Evolutionary conservation across 2,329 filamentous ascomycete genomes (phyloP), one percentile per base, ranked within the genome.

Genomic region (Arthrobotrys entomopaga): DNA sequence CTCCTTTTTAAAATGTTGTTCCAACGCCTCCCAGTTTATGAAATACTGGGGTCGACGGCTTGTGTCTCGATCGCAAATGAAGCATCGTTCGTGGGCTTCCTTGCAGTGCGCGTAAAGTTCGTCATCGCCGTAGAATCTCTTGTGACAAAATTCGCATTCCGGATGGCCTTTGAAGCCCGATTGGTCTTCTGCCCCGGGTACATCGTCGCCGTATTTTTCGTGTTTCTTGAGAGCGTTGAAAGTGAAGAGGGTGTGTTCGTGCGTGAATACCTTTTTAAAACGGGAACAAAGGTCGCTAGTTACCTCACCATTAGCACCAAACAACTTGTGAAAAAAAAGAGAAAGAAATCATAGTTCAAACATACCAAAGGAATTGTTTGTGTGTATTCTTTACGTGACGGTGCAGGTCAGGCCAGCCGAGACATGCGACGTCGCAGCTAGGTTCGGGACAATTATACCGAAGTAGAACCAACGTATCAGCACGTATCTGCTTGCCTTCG

Each of bases 261-360:
- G 95, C 0, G 95, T 97, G 79, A 99, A 99, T 38, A 97, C 93
- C 80, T 97, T 97, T 83, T 99, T 99, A 84, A 97, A 93, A 73
- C 93, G 86, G 5, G 93, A 91, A 82, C 93, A 97, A 10, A 97
- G 85, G 81, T 97, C 92, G 82, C 91, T 86, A 34, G 74, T 29
- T 8, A 24, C 34, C 42, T n/a, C 20, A 15, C 3, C 13, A 1
- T 54, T 50, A 56, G 59, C 26, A 61, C 53, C 0, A 13, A 34
- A 46, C 11, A 5, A 59, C 6, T 15, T 8, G 3, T 52, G 24
- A 16, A 8, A n/a, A 48, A 29, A 42, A 43, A 16, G 46, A 20
- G n/a, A 8, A n/a, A 48, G 29, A 42, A 43, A 16, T 10, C 22
- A 46, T 1, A 5, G 42, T 8, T 16, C 13, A 3, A 3, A 84